Evolutionary conservation across 441 rosid genomes (phyloP).

Genomic region (Omphalea diandra): DNA sequence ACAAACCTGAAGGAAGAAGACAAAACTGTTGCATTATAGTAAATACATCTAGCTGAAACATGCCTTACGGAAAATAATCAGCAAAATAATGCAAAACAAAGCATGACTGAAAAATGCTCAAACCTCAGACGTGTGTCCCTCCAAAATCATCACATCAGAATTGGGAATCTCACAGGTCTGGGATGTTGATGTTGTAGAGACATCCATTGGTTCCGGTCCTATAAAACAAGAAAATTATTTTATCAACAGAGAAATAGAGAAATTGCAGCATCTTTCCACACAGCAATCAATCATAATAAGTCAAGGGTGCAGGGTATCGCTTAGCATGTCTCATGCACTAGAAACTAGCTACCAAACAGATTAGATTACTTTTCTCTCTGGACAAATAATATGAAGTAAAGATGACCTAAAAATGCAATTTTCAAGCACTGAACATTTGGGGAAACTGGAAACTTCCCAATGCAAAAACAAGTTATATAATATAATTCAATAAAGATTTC

Average conservation of each 20-base stretch:
- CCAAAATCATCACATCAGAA: constrained; percentile 85
- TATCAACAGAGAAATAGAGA: not conserved
- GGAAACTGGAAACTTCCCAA: not conserved
- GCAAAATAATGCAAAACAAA: not conserved
- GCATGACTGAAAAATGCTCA: constrained; percentile 21
- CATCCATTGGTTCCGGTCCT: constrained; percentile 86
- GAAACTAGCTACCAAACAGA: not conserved
- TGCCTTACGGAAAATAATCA: not conserved
- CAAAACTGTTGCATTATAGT: not conserved
- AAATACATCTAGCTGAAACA: constrained; percentile 3
- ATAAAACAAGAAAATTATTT: constrained; percentile 1
- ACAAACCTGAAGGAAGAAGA: constrained; percentile 62
- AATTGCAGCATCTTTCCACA: not conserved
- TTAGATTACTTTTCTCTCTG: not conserved
- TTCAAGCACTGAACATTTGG: not conserved
- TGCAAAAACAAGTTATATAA: not conserved
- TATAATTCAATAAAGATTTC: not conserved
- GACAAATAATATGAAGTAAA: not conserved
- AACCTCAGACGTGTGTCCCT: constrained; percentile 99
- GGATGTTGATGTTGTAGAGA: constrained; percentile 48
- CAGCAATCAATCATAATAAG: not conserved
- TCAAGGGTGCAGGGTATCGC: not conserved
- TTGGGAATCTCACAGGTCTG: constrained; percentile 66
- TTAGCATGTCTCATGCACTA: too few relatives aligned
- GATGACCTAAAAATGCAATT: not conserved